A percentile compares a stretch with the other conserved stretches of the same genome.
phyloP scores from a whole-genome alignment of 148 eudicot genomes.

The Vaccinium corymbosum region DNA sequence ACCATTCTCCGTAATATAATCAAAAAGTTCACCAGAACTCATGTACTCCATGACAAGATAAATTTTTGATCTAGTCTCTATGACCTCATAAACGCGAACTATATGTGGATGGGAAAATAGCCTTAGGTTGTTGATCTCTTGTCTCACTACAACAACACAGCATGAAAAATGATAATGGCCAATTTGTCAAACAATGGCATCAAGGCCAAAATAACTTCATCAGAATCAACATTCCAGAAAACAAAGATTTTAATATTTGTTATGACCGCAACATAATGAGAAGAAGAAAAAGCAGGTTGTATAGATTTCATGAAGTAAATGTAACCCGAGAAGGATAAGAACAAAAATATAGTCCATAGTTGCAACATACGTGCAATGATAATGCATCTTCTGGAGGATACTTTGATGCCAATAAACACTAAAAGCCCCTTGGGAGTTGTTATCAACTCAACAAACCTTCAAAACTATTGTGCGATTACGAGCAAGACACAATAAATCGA shows the following conservation, averaged over 20 bases:
- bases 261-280: background rate
- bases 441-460: background rate
- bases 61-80: slow-evolving; percentile 82
- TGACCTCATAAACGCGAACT: slow-evolving; percentile 87
- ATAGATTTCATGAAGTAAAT: too few species aligned
- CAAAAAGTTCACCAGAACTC: slow-evolving; percentile 88
- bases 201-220: background rate
- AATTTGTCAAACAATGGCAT: background rate
- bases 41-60: slow-evolving; percentile 97
- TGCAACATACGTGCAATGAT: background rate
- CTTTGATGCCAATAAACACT: background rate
- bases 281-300: background rate
- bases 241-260: background rate
- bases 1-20: slow-evolving; percentile 91
- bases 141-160: slow-evolving; percentile 55
- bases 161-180: background rate
- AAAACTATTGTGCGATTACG: too few species aligned
- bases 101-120: slow-evolving; percentile 96
- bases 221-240: background rate
- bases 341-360: background rate
- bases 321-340: background rate
- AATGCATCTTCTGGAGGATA: background rate
- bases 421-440: background rate
- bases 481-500: too few species aligned
- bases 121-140: slow-evolving; percentile 87